A percentile compares a stretch with the other conserved stretches of the same genome.
Conservation (phyloP, 352 stramenopile species). For the Globisporangium emineosum region DNA sequence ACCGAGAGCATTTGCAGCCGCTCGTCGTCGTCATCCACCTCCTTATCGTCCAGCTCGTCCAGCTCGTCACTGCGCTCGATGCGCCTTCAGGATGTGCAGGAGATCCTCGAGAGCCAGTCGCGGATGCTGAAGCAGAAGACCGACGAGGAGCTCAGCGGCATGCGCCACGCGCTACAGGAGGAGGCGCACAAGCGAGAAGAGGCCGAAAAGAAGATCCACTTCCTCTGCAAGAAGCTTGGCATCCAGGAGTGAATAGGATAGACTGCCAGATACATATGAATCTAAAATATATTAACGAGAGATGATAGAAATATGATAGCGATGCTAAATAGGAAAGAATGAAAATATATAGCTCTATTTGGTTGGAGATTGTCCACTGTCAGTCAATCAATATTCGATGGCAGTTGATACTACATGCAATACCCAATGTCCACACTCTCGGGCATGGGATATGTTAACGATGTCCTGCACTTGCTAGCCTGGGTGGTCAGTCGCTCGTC, state of each 20-base stretch:
- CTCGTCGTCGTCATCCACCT: not conserved
- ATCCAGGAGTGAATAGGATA: conserved; percentile 23
- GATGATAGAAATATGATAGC: not conserved
- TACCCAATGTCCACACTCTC: too few species aligned
- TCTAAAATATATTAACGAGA: too few species aligned
- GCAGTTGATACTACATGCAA: too few species aligned
- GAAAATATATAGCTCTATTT: too few species aligned
- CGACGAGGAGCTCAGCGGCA: conserved; percentile 24
- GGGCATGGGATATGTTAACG: too few species aligned
- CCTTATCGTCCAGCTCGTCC: conserved; percentile 11
- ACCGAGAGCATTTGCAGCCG: conserved; percentile 10
- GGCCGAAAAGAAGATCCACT: conserved; percentile 35
- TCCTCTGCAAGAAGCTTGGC: conserved; percentile 42
- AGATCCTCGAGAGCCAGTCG: conserved; percentile 37
- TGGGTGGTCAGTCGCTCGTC: not conserved
- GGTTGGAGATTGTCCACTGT: too few species aligned
- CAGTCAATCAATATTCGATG: too few species aligned
- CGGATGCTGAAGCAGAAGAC: conserved; percentile 28
- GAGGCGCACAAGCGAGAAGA: conserved; percentile 38
- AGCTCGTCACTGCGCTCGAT: conserved; percentile 25
- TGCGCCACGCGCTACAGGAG: conserved; percentile 25
- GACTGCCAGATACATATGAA: not conserved
- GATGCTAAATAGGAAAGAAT: not conserved
- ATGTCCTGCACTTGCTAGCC: not conserved
- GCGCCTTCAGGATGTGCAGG: conserved; percentile 33